phyloP scores from a whole-genome alignment of 306 rosid species.

The Vigna unguiculata region DNA sequence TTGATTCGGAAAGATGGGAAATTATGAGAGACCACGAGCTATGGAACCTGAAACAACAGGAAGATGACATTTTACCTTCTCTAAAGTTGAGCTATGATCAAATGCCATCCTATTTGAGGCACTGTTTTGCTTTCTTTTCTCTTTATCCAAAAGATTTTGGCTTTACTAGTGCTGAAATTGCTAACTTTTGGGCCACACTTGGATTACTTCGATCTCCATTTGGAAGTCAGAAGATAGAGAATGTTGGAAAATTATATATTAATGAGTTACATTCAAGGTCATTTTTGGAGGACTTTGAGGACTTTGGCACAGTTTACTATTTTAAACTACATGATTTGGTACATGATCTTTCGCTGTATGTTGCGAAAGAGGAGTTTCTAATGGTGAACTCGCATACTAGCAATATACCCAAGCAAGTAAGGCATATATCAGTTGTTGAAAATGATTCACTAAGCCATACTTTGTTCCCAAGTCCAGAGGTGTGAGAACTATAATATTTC shows the following conservation, averaged over 20 bases:
- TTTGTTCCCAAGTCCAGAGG: not conserved
- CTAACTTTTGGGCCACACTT: not conserved
- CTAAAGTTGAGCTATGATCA: slow-evolving; percentile 32
- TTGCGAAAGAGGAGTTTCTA: slow-evolving; percentile 20
- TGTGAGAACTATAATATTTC: slow-evolving; percentile 4
- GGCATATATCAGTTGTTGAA: not conserved
- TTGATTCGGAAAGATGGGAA: not conserved
- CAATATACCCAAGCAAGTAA: not conserved
- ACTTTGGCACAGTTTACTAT: not conserved
- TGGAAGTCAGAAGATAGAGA: not conserved
- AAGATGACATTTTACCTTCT: slow-evolving; percentile 2
- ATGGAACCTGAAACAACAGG: not conserved
- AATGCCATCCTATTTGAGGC: slow-evolving; percentile 23
- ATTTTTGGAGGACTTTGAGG: not conserved
- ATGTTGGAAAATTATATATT: not conserved
- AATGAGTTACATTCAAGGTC: not conserved
- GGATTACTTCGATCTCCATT: not conserved
- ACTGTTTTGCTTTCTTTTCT: slow-evolving; percentile 8
- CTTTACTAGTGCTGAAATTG: not conserved
- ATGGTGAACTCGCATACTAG: not conserved
- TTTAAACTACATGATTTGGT: slow-evolving; percentile 28
- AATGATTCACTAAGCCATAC: not conserved
- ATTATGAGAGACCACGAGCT: not conserved
- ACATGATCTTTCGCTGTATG: slow-evolving; percentile 29
- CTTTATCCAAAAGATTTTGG: not conserved